Evolutionary conservation across 257 asterid genomes (phyloP), one percentile per base, ranked within the genome.

Genomic region (Haberlea rhodopensis): DNA sequence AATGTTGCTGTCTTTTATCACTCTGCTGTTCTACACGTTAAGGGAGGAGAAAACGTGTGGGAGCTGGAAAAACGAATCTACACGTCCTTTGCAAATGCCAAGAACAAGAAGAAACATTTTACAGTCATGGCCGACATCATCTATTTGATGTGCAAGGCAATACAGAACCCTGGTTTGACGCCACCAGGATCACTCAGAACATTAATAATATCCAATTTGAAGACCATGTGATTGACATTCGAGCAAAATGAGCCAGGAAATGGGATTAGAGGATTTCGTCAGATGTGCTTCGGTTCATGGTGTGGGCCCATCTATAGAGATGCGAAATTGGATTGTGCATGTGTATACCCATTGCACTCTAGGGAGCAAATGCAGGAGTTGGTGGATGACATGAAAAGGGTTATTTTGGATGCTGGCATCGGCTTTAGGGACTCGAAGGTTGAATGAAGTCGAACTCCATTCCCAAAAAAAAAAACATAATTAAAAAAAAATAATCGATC

Each of bases 61-160:
- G 94, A 82, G 2, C 70, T 89, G 49, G 91, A 91, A 4, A 80
- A 71, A 26, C 81, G 89, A 74, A 69, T 84, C 46, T 84, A 85
- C 76, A 66, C 71, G 0, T 79, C 97, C 53, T 74, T 83, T 18
- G 29, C 45, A 21, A 80, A 73, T 16, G 85, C 97, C n/a, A n/a
- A n/a, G n/a, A n/a, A n/a, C n/a, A n/a, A n/a, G n/a, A n/a, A n/a
- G n/a, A n/a, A n/a, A n/a, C n/a, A n/a, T n/a, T n/a, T n/a, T n/a
- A n/a, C n/a, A n/a, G n/a, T n/a, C n/a, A n/a, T n/a, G n/a, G n/a
- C 8, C 0, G 98, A 85, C 62, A 68, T 92, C 55, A 89, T 89
- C 81, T 89, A 80, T 57, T 81, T 91, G 70, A 89, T 89, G 98
- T 74, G 94, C 80, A 92, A 74, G 84, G 98, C 96, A 49, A 81